Evolutionary conservation across 495 filamentous ascomycete genomes (phyloP).

Genomic region (Aspergillus carlsbadensis): DNA sequence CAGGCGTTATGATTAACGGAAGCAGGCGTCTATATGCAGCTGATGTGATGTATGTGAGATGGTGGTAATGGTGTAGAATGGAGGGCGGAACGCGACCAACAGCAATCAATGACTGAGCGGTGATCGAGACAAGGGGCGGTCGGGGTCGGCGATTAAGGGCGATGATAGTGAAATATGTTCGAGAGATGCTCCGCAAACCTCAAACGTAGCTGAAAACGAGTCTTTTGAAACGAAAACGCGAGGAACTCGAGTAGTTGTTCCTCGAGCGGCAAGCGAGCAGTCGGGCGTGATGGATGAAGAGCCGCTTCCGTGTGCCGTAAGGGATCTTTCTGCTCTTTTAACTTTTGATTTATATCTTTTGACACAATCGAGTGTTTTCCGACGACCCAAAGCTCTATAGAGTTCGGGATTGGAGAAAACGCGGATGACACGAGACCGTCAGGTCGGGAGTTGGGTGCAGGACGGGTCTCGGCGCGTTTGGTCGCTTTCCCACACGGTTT

Average conservation of each 20-base stretch:
- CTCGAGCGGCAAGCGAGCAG: slow-evolving; percentile 4
- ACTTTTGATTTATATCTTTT: slow-evolving; percentile 23
- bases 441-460: not conserved
- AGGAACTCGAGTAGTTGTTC: slow-evolving; percentile 12
- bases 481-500: slow-evolving; percentile 8
- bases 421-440: slow-evolving; percentile 7
- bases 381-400: not conserved
- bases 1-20: slow-evolving; percentile 15
- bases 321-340: slow-evolving; percentile 6
- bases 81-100: slow-evolving; percentile 26
- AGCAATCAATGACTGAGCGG: slow-evolving; percentile 9
- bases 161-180: slow-evolving; percentile 21
- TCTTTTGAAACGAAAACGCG: slow-evolving; percentile 24
- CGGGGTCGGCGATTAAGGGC: slow-evolving; percentile 18
- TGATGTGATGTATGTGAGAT: slow-evolving; percentile 7
- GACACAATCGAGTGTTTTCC: slow-evolving; percentile 9
- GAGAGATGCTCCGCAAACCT: slow-evolving; percentile 50
- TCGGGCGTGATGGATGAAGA: not conserved
- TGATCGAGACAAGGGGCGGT: slow-evolving; percentile 8
- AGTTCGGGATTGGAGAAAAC: not conserved
- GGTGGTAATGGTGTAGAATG: slow-evolving; percentile 8
- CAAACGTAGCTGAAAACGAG: slow-evolving; percentile 24
- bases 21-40: slow-evolving; percentile 14
- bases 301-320: slow-evolving; percentile 5
- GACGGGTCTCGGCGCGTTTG: slow-evolving; percentile 15